These are phyloP conservation scores for Collybiopsis confluens DNA, from an alignment of 768 basidiomycete genomes.

Conservation along the genomic window DNA sequence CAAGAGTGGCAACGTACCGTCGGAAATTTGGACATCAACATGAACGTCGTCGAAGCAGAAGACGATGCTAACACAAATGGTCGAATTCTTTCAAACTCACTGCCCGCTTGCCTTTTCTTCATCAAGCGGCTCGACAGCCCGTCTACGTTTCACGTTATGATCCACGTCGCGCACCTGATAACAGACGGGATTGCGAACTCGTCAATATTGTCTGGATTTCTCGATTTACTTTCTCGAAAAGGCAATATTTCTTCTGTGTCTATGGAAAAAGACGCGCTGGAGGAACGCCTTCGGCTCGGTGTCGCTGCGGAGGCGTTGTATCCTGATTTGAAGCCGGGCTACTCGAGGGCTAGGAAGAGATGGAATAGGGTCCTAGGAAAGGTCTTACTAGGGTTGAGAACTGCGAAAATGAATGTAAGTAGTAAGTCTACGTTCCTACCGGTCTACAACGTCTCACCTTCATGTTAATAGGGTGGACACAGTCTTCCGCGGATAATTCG, in stretches of 20 bases:
- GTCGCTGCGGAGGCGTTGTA: slow-evolving; percentile 32
- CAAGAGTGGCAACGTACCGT: neutral
- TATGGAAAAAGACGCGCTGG: slow-evolving; percentile 17
- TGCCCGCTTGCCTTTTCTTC: slow-evolving; percentile 39
- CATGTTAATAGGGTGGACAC: slow-evolving; percentile 46
- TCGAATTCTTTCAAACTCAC: slow-evolving; percentile 34
- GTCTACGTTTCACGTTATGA: slow-evolving; percentile 35
- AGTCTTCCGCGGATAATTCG: slow-evolving; percentile 44
- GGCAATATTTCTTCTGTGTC: slow-evolving; percentile 10
- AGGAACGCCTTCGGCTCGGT: slow-evolving; percentile 37
- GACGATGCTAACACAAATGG: neutral
- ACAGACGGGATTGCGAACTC: slow-evolving; percentile 44
- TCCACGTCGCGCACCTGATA: slow-evolving; percentile 44
- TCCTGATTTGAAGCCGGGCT: slow-evolving; percentile 27
- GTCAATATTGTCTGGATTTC: slow-evolving; percentile 38
- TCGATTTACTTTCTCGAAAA: slow-evolving; percentile 32
- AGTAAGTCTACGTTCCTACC: neutral
- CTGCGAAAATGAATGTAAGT: slow-evolving; percentile 32
- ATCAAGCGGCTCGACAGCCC: slow-evolving; percentile 33
- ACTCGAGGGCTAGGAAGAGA: slow-evolving; percentile 26
- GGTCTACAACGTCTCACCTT: neutral
- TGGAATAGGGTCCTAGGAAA: slow-evolving; percentile 43
- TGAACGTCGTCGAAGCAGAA: too few species aligned
- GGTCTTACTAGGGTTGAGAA: slow-evolving; percentile 30
- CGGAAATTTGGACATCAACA: too few species aligned